Percentiles rank a stretch among this genome's conserved stretches.
phyloP scores from a whole-genome alignment of 2,329 filamentous ascomycete genomes.

The Fusarium nanum region DNA sequence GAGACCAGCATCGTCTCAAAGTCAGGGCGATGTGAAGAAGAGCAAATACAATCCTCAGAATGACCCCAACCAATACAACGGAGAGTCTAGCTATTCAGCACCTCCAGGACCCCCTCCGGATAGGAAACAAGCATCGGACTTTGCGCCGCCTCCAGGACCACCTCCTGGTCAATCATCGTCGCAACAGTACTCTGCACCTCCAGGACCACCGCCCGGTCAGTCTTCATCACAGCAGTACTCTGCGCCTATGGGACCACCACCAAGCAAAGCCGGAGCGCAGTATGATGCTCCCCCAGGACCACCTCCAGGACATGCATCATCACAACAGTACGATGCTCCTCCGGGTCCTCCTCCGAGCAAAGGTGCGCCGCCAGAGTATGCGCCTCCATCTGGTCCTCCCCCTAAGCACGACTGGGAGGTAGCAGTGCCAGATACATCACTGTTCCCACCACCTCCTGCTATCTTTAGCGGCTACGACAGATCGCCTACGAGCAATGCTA shows the following conservation, averaged over 20 bases:
- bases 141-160: conserved; percentile 48
- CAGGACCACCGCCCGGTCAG: conserved; percentile 49
- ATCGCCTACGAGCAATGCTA: conserved; percentile 77
- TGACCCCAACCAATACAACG: conserved; percentile 32
- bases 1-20: conserved; percentile 44
- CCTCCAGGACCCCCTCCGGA: conserved; percentile 35
- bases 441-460: conserved; percentile 78
- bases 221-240: conserved; percentile 20
- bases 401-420: conserved; percentile 75
- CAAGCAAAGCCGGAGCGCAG: conserved; percentile 3
- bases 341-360: conserved; percentile 49
- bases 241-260: conserved; percentile 27
- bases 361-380: conserved; percentile 37
- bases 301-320: conserved; percentile 11
- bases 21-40: conserved; percentile 47
- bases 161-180: conserved; percentile 38
- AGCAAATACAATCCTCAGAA: conserved; percentile 45
- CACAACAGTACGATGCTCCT: conserved; percentile 34
- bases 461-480: conserved; percentile 71
- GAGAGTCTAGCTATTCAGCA: conserved; percentile 37
- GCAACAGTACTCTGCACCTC: conserved; percentile 44
- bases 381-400: conserved; percentile 52
- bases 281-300: conserved; percentile 46
- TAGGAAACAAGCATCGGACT: conserved; percentile 41
- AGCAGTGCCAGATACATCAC: conserved; percentile 76